phyloP scores from a whole-genome alignment of 129 eudicot species.

The Apium graveolens region DNA sequence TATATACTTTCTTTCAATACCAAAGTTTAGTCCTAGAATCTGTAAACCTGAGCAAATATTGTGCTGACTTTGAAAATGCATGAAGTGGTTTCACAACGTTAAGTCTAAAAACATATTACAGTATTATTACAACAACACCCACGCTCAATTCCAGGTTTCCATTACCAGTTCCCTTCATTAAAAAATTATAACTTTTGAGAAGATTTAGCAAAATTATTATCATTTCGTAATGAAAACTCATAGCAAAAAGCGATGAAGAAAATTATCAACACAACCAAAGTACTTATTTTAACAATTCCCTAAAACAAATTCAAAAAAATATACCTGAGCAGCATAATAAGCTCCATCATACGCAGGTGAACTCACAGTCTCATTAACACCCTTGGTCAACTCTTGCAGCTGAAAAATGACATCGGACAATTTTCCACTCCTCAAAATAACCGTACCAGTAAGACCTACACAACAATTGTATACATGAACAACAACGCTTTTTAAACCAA shows the following conservation, averaged over 20 bases:
- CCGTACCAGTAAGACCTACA: constrained; percentile 68
- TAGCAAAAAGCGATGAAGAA: background rate
- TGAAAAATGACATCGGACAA: constrained; percentile 68
- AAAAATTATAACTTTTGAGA: background rate
- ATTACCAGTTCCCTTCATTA: background rate
- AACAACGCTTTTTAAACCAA: background rate
- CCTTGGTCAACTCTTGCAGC: constrained; percentile 68
- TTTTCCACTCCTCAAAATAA: constrained; percentile 74
- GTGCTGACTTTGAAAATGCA: background rate
- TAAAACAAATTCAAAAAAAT: background rate
- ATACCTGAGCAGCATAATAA: constrained; percentile 78
- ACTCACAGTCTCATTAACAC: constrained; percentile 58
- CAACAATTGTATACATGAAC: background rate
- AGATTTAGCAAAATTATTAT: background rate
- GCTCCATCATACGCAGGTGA: constrained; percentile 68
- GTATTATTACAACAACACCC: background rate
- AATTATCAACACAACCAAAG: background rate
- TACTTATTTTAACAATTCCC: background rate
- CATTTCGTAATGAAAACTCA: background rate
- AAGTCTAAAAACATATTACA: background rate
- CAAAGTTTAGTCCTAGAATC: background rate
- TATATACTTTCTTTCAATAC: background rate
- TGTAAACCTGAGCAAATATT: background rate
- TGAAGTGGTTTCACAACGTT: background rate
- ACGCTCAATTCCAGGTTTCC: background rate